A percentile compares a stretch with the other conserved stretches of the same genome.
These are phyloP conservation scores for Serendipita sp. DNA, from an alignment of 768 basidiomycete genomes.

Conservation along the genomic window DNA sequence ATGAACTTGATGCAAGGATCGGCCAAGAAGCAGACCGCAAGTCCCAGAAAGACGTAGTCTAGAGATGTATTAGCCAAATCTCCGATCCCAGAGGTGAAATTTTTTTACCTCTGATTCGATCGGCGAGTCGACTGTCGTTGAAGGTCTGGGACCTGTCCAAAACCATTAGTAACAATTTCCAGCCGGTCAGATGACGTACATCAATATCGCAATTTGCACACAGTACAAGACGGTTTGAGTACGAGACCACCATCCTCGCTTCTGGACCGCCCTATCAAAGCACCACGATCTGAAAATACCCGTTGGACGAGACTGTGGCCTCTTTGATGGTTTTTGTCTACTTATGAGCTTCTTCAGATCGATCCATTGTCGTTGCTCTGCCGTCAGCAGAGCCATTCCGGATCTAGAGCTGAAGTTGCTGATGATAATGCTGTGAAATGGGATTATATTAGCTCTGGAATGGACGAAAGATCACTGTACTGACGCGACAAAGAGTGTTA, in stretches of 20 bases:
- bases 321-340: slow-evolving; percentile 71
- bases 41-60: slow-evolving; percentile 65
- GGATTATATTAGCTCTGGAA: slow-evolving; percentile 11
- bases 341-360: slow-evolving; percentile 79
- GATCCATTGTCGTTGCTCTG: slow-evolving; percentile 85
- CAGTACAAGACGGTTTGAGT: slow-evolving; percentile 65
- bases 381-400: slow-evolving; percentile 71
- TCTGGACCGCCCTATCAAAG: slow-evolving; percentile 75
- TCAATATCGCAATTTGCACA: slow-evolving; percentile 66
- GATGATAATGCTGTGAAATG: slow-evolving; percentile 71
- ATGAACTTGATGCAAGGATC: slow-evolving; percentile 66
- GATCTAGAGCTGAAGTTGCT: slow-evolving; percentile 80
- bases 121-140: slow-evolving; percentile 31
- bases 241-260: slow-evolving; percentile 87
- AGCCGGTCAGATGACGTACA: slow-evolving; percentile 33
- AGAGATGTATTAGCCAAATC: background rate
- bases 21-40: slow-evolving; percentile 56
- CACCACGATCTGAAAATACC: slow-evolving; percentile 62
- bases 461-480: slow-evolving; percentile 13
- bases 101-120: slow-evolving; percentile 44
- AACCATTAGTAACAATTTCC: slow-evolving; percentile 3
- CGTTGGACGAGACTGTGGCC: slow-evolving; percentile 49
- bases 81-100: background rate
- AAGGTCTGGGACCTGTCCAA: slow-evolving; percentile 66
- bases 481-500: slow-evolving; percentile 83